A percentile compares a stretch with the other conserved stretches of the same genome.
phyloP scores from a whole-genome alignment of 495 filamentous ascomycete genomes.

The Usnea hakonensis region DNA sequence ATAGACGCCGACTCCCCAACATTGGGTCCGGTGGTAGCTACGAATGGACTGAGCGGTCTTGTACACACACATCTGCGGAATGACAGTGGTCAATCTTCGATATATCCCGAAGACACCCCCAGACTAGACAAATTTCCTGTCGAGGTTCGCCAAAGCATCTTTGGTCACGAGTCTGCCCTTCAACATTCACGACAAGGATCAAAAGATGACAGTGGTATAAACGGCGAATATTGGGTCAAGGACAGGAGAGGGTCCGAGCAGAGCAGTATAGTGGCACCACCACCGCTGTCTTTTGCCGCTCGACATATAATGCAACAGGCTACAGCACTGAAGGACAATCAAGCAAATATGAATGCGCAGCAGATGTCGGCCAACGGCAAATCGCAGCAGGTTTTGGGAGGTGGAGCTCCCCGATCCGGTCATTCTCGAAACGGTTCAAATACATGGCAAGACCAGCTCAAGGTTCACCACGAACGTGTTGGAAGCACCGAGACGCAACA shows the following conservation, averaged over 20 bases:
- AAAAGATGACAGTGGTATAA: constrained; percentile 47
- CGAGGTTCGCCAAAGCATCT: constrained; percentile 27
- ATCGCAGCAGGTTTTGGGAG: constrained; percentile 23
- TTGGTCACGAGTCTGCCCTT: constrained; percentile 24
- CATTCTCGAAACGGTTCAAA: constrained; percentile 12
- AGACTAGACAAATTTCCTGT: constrained; percentile 35
- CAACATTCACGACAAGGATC: constrained; percentile 13
- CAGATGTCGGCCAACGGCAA: constrained; percentile 23
- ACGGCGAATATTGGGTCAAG: constrained; percentile 34
- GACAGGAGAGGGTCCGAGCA: constrained; percentile 9
- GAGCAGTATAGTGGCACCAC: constrained; percentile 11
- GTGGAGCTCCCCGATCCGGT: constrained; percentile 20
- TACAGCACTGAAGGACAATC: constrained; percentile 23
- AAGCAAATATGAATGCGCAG: constrained; percentile 26
- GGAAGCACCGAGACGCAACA: constrained; percentile 53
- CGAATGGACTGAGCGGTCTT: constrained; percentile 67
- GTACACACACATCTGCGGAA: constrained; percentile 80
- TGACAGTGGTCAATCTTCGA: constrained; percentile 72
- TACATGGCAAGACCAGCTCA: constrained; percentile 23
- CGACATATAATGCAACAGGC: constrained; percentile 31
- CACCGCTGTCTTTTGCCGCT: constrained; percentile 24
- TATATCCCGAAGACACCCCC: constrained; percentile 51
- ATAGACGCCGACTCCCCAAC: constrained; percentile 64
- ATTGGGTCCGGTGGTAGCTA: constrained; percentile 47
- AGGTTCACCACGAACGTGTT: constrained; percentile 40